Conservation (phyloP, 371 early-diverging fungal genomes). For the Rhizopus delemar region DNA sequence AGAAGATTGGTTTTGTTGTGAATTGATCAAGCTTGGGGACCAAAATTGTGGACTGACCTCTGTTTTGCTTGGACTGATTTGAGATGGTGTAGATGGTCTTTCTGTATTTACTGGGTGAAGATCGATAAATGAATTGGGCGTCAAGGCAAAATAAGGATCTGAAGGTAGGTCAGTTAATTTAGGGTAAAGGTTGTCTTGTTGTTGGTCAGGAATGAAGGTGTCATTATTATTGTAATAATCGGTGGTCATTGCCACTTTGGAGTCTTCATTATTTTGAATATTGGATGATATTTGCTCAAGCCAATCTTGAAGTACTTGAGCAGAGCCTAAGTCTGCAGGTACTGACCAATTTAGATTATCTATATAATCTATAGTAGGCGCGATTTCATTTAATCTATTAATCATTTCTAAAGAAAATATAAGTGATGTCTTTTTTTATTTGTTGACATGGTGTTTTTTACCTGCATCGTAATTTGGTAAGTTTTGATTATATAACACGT, state of each 20-base stretch:
- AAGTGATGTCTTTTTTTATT: conserved; percentile 3
- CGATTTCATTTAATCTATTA: conserved; percentile 44
- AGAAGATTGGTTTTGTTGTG: conserved; percentile 11
- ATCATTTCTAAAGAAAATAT: conserved; percentile 46
- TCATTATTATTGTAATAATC: background rate
- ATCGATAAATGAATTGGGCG: background rate
- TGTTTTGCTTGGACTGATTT: background rate
- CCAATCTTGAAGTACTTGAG: conserved; percentile 51
- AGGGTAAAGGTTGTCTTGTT: conserved; percentile 19
- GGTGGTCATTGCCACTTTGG: conserved; percentile 4
- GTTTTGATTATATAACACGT: conserved; percentile 42
- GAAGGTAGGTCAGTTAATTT: conserved; percentile 6
- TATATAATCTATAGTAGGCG: conserved; percentile 22
- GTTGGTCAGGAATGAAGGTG: background rate
- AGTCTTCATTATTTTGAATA: conserved; percentile 32
- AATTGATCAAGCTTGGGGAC: conserved; percentile 22
- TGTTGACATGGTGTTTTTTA: conserved; percentile 22
- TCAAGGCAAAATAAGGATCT: background rate
- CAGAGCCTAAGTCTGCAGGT: conserved; percentile 41
- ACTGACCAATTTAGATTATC: conserved; percentile 32
- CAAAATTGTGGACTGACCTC: conserved; percentile 12
- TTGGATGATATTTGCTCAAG: conserved; percentile 49
- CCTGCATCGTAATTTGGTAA: conserved; percentile 53
- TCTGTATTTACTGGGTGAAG: conserved; percentile 3
- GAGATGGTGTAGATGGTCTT: conserved; percentile 16